Conservation (phyloP, 345 rosid species). For the Eucalyptus regnans region DNA sequence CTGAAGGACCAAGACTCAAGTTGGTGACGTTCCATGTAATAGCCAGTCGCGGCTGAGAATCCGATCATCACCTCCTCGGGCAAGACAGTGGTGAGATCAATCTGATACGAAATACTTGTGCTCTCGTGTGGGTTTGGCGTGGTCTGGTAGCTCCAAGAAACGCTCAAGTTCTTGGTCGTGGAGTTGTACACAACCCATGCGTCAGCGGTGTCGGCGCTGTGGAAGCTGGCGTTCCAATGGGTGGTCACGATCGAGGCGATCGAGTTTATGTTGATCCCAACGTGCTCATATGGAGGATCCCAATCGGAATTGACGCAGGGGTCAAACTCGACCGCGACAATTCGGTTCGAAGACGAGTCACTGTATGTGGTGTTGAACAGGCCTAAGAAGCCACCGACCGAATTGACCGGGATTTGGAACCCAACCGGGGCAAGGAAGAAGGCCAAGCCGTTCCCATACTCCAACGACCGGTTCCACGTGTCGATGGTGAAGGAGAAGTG, state of each 20-base stretch:
- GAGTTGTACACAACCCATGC: neutral
- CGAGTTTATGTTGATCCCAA: neutral
- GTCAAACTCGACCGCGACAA: neutral
- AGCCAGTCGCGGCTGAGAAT: neutral
- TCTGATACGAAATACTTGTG: neutral
- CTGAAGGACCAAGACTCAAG: neutral
- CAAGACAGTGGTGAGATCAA: neutral
- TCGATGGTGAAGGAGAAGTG: conserved; percentile 7
- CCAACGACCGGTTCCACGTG: neutral
- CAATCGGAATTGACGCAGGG: neutral
- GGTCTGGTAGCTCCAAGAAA: neutral
- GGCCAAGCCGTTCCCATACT: neutral
- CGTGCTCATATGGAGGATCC: neutral
- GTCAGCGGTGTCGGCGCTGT: neutral
- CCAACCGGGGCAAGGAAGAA: neutral
- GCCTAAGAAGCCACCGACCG: neutral
- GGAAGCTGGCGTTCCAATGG: neutral
- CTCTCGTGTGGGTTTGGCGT: neutral
- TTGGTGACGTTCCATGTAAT: neutral
- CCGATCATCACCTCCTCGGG: neutral
- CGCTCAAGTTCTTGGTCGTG: neutral
- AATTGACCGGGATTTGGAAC: neutral
- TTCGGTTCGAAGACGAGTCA: neutral
- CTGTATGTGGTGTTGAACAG: neutral
- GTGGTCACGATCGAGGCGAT: neutral